Conservation (phyloP, 1,284 basidiomycete species). For the Pyrrhoderma noxium region DNA sequence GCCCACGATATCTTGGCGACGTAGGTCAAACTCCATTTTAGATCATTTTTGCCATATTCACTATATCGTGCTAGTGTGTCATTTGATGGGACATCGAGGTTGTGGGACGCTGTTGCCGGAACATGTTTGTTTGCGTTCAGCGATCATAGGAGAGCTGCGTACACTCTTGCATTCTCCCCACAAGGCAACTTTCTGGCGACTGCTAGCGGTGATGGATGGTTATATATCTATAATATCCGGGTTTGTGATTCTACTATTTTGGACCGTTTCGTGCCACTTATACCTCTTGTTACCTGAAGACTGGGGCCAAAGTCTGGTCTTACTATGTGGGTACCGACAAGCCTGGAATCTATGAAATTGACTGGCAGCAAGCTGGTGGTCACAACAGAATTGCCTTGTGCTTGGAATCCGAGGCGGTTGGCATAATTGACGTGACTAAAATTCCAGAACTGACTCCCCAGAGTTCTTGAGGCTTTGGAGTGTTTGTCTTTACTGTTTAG, state of each 20-base stretch:
- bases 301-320: constrained; percentile 27
- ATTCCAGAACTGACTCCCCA: constrained; percentile 18
- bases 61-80: constrained; percentile 44
- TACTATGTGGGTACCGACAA: constrained; percentile 29
- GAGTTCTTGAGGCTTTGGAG: not conserved
- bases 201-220: constrained; percentile 31
- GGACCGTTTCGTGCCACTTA: too few relatives aligned
- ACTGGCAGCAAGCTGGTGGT: constrained; percentile 30
- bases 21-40: constrained; percentile 35
- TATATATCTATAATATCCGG: constrained; percentile 30
- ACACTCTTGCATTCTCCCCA: constrained; percentile 60
- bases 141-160: constrained; percentile 63
- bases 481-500: not conserved
- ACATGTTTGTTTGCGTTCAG: constrained; percentile 59
- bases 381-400: constrained; percentile 30
- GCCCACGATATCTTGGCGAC: constrained; percentile 58
- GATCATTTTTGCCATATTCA: not conserved
- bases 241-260: constrained; percentile 24
- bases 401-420: constrained; percentile 32
- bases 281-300: constrained; percentile 22
- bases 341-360: constrained; percentile 32
- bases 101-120: constrained; percentile 75
- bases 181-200: constrained; percentile 38
- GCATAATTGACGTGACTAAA: constrained; percentile 28
- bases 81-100: constrained; percentile 65